These are phyloP conservation scores for Mortierella alpina DNA, from an alignment of 192 early-diverging fungal genomes.

Conservation along the genomic window DNA sequence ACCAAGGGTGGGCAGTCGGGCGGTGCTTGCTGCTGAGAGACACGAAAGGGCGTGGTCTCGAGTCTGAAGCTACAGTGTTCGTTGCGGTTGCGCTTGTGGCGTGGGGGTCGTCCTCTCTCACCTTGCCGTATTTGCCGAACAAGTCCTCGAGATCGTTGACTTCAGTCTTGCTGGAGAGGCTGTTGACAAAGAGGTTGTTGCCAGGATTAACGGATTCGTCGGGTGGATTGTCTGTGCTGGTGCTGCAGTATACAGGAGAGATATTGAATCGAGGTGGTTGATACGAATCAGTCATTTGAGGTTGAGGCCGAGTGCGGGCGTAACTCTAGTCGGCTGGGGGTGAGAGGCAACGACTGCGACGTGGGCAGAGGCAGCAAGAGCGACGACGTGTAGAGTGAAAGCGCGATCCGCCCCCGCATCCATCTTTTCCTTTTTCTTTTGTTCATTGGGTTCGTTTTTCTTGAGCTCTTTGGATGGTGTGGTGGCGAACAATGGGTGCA, in stretches of 20 bases:
- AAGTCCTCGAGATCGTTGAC: constrained; percentile 74
- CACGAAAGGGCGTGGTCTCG: not conserved
- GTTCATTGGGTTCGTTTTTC: too few relatives aligned
- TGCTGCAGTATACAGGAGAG: constrained; percentile 18
- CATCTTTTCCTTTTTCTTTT: too few relatives aligned
- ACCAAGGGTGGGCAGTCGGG: too few relatives aligned
- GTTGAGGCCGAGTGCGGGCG: not conserved
- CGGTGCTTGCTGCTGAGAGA: not conserved
- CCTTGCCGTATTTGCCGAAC: constrained; percentile 81
- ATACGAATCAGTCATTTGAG: constrained; percentile 4
- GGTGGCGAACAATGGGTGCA: not conserved
- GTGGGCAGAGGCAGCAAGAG: not conserved
- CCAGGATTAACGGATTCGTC: constrained; percentile 66
- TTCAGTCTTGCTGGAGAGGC: constrained; percentile 67
- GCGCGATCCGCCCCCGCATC: too few relatives aligned
- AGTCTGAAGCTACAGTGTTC: not conserved
- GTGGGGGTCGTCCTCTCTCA: constrained; percentile 29
- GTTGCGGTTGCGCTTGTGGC: too few relatives aligned
- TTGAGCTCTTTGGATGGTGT: too few relatives aligned
- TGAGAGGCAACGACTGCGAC: not conserved
- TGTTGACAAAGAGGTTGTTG: constrained; percentile 82
- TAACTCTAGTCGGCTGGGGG: constrained; percentile 7
- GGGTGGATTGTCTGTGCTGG: constrained; percentile 13
- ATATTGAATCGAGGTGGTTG: not conserved
- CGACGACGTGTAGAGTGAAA: not conserved